Conservation (phyloP, 2,329 filamentous ascomycete species). For the Fusarium sp. region DNA sequence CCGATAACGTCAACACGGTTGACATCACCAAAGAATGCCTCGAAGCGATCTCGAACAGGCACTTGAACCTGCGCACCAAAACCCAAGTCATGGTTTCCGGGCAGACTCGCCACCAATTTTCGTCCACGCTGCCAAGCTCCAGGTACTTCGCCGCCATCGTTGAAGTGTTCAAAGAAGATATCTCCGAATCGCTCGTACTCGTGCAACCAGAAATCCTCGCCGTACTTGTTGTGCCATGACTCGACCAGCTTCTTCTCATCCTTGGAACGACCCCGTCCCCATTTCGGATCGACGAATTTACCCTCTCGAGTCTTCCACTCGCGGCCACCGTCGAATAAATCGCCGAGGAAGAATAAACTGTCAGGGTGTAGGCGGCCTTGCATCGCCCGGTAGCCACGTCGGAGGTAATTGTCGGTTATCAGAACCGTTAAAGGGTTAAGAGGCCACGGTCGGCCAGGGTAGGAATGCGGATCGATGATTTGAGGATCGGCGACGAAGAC, state of each 20-base stretch:
- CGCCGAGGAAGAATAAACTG: slow-evolving; percentile 89
- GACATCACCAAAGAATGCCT: slow-evolving; percentile 88
- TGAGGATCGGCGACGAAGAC: slow-evolving; percentile 91
- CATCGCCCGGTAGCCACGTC: slow-evolving; percentile 81
- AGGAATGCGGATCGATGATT: slow-evolving; percentile 93
- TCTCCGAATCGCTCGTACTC: slow-evolving; percentile 89
- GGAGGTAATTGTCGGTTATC: slow-evolving; percentile 90
- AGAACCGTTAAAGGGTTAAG: slow-evolving; percentile 63
- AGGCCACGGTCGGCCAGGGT: slow-evolving; percentile 79
- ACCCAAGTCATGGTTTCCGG: slow-evolving; percentile 94
- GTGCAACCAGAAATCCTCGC: slow-evolving; percentile 82
- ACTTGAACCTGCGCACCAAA: slow-evolving; percentile 88
- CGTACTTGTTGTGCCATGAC: slow-evolving; percentile 79
- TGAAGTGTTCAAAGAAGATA: slow-evolving; percentile 82
- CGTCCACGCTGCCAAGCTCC: slow-evolving; percentile 72
- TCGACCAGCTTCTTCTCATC: slow-evolving; percentile 67
- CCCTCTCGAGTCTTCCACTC: slow-evolving; percentile 86
- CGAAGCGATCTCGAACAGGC: slow-evolving; percentile 83
- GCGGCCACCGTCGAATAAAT: slow-evolving; percentile 93
- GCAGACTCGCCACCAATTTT: slow-evolving; percentile 85
- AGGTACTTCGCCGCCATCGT: slow-evolving; percentile 64
- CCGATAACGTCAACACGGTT: slow-evolving; percentile 92
- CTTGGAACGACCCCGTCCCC: slow-evolving; percentile 63
- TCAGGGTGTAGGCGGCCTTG: slow-evolving; percentile 83
- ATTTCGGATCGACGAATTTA: slow-evolving; percentile 68